These are phyloP conservation scores for Ophiocordyceps camponoti-saundersi DNA, from an alignment of 2,329 filamentous ascomycete genomes.

Conservation along the genomic window DNA sequence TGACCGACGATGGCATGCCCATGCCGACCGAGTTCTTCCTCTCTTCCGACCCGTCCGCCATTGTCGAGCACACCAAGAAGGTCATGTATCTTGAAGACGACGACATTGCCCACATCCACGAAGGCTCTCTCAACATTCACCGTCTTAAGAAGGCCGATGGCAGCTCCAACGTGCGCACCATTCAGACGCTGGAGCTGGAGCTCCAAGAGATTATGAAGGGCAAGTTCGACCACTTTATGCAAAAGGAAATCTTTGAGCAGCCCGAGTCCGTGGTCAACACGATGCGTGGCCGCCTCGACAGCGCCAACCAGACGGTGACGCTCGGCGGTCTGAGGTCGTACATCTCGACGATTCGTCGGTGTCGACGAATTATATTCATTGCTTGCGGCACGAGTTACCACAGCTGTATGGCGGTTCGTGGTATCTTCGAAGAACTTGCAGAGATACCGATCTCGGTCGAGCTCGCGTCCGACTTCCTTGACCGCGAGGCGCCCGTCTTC, in stretches of 20 bases:
- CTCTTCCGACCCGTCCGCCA: conserved; percentile 93
- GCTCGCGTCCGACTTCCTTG: conserved; percentile 93
- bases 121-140: conserved; percentile 97
- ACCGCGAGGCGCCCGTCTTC: conserved; percentile 94
- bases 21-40: conserved; percentile 99
- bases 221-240: conserved; percentile 99
- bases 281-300: conserved; percentile 95
- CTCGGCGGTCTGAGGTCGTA: conserved; percentile 92
- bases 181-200: conserved; percentile 97
- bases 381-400: conserved; percentile 97
- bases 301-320: conserved; percentile 85
- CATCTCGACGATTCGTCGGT: conserved; percentile 89
- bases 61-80: conserved; percentile 99
- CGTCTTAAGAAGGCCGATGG: conserved; percentile 93
- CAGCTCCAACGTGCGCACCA: conserved; percentile 89
- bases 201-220: conserved; percentile 99
- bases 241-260: conserved; percentile 99
- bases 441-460: conserved; percentile 97
- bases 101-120: conserved; percentile 98
- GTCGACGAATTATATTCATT: conserved; percentile 96
- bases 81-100: conserved; percentile 99
- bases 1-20: conserved; percentile 94
- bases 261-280: conserved; percentile 98
- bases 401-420: conserved; percentile 98
- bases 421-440: conserved; percentile 92